Evolutionary conservation across 2,329 filamentous ascomycete species (phyloP).

Genomic region (Aspergillus neoniger): DNA sequence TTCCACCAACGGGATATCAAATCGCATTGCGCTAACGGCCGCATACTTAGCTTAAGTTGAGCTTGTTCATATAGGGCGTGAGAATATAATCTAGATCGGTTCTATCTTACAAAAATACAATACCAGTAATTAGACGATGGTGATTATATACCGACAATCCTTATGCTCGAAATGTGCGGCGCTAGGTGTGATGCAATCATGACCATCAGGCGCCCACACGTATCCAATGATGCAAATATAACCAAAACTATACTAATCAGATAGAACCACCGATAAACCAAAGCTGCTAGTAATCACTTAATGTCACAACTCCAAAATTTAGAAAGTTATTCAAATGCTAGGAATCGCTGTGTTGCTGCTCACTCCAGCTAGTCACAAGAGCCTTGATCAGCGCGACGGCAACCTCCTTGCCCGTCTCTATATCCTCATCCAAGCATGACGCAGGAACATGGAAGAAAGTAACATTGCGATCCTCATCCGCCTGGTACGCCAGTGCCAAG

Average conservation of each 20-base stretch:
- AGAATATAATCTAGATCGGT: too few species aligned
- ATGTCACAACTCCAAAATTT: background rate
- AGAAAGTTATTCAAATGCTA: background rate
- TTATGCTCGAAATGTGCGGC: too few species aligned
- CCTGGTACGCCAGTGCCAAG: conserved; percentile 49
- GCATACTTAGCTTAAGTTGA: too few species aligned
- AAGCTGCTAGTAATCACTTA: background rate
- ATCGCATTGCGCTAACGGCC: too few species aligned
- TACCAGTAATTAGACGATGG: too few species aligned
- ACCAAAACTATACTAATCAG: background rate
- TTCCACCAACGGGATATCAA: too few species aligned
- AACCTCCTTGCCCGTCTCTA: conserved; percentile 43
- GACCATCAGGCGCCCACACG: too few species aligned
- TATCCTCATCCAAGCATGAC: conserved; percentile 52
- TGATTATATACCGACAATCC: too few species aligned
- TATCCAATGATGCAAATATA: background rate
- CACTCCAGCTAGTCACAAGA: conserved; percentile 45
- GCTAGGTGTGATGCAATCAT: too few species aligned
- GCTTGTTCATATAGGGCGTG: too few species aligned
- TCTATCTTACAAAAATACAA: too few species aligned
- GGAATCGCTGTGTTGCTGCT: conserved; percentile 6
- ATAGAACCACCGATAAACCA: background rate
- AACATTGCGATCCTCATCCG: conserved; percentile 48
- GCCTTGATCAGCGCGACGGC: conserved; percentile 47
- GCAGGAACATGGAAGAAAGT: conserved; percentile 74